Conservation (phyloP, 2,329 filamentous ascomycete species). For the Fusarium sp. region DNA sequence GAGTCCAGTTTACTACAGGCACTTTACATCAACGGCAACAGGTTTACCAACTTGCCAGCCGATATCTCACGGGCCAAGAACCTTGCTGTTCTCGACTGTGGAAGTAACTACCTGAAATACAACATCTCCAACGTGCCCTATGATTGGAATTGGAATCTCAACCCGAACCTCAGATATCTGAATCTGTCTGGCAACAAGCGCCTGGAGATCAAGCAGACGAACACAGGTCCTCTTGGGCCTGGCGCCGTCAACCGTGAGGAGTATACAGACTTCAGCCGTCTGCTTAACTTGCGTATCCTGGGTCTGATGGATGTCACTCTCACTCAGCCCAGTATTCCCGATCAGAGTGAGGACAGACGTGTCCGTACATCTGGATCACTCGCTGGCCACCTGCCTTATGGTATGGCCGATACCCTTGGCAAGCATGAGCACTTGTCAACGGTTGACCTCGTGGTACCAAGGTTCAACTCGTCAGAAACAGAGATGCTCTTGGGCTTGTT, state of each 20-base stretch:
- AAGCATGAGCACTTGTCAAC: slow-evolving; percentile 95
- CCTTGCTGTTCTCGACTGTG: slow-evolving; percentile 90
- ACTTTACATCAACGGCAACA: slow-evolving; percentile 96
- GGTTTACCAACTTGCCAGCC: slow-evolving; percentile 95
- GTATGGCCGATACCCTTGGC: slow-evolving; percentile 96
- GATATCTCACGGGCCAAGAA: slow-evolving; percentile 95
- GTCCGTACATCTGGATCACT: slow-evolving; percentile 96
- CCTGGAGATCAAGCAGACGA: slow-evolving; percentile 83
- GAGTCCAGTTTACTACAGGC: slow-evolving; percentile 88
- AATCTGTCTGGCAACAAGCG: slow-evolving; percentile 98
- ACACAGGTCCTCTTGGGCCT: slow-evolving; percentile 59
- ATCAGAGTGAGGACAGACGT: slow-evolving; percentile 93
- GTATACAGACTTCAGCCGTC: slow-evolving; percentile 88
- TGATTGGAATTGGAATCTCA: slow-evolving; percentile 99
- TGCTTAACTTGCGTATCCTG: slow-evolving; percentile 85
- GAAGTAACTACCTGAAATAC: slow-evolving; percentile 95
- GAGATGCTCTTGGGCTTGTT: slow-evolving; percentile 96
- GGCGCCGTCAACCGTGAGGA: slow-evolving; percentile 69
- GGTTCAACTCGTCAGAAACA: slow-evolving; percentile 88
- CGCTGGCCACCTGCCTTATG: slow-evolving; percentile 90
- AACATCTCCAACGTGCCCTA: slow-evolving; percentile 99
- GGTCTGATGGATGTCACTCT: slow-evolving; percentile 98
- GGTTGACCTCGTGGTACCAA: slow-evolving; percentile 93
- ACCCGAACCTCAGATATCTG: slow-evolving; percentile 92
- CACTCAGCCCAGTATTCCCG: slow-evolving; percentile 91